These are phyloP conservation scores for Fusarium circinatum DNA, from an alignment of 2,329 filamentous ascomycete species.

Conservation along the genomic window DNA sequence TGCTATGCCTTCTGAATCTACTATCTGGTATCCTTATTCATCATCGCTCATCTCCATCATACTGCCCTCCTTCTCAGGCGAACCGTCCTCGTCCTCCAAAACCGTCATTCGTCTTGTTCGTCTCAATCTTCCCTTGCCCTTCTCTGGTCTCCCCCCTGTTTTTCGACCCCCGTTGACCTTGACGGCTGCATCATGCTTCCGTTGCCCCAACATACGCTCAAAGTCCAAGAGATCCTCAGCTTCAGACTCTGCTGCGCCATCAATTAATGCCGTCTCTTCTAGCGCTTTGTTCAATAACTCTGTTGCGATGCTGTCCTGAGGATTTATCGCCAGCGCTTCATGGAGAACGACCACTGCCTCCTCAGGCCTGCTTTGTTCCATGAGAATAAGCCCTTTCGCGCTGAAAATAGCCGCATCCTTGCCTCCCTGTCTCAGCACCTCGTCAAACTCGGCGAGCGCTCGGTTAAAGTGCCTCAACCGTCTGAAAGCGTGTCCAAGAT, in stretches of 20 bases:
- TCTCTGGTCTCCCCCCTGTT: slow-evolving; percentile 45
- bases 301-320: slow-evolving; percentile 83
- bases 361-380: slow-evolving; percentile 78
- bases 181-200: slow-evolving; percentile 56
- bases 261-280: slow-evolving; percentile 65
- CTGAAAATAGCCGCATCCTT: slow-evolving; percentile 83
- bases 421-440: slow-evolving; percentile 83
- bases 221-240: slow-evolving; percentile 60
- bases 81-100: slow-evolving; percentile 49
- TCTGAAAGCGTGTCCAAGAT: slow-evolving; percentile 88
- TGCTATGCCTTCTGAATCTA: not conserved
- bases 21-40: slow-evolving; percentile 46
- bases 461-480: slow-evolving; percentile 75
- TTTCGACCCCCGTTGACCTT: slow-evolving; percentile 49
- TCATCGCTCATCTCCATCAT: slow-evolving; percentile 69
- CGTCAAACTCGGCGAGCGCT: slow-evolving; percentile 84
- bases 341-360: slow-evolving; percentile 86
- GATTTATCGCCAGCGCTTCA: slow-evolving; percentile 81
- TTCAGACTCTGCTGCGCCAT: slow-evolving; percentile 58
- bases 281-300: slow-evolving; percentile 80
- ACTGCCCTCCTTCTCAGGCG: slow-evolving; percentile 55
- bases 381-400: slow-evolving; percentile 83
- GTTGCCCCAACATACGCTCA: slow-evolving; percentile 62
- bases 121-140: slow-evolving; percentile 59
- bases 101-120: slow-evolving; percentile 46